Conservation (phyloP, 257 asterid species). For the Scutellaria baicalensis region DNA sequence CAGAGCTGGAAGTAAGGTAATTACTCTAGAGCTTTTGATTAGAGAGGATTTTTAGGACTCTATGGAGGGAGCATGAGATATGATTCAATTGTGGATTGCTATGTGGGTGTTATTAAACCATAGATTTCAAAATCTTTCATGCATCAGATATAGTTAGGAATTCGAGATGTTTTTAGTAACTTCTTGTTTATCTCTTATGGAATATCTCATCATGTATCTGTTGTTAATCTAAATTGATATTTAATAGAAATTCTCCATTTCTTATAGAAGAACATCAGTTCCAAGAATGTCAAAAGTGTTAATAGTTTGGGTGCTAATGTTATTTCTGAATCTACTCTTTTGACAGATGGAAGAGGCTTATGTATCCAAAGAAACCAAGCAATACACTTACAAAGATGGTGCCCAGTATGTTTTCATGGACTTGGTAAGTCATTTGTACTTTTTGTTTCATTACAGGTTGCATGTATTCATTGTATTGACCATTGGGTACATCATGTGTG, state of each 20-base stretch:
- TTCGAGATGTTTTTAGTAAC: too few species aligned
- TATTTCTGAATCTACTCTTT: slow-evolving; percentile 10
- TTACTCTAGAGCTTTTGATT: background rate
- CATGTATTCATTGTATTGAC: background rate
- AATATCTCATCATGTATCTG: too few species aligned
- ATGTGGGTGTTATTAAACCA: too few species aligned
- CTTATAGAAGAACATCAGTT: background rate
- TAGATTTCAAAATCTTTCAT: too few species aligned
- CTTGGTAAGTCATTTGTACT: slow-evolving; percentile 36
- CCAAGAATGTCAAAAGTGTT: background rate
- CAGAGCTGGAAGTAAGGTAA: slow-evolving; percentile 97
- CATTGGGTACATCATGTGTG: background rate
- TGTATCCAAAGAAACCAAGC: slow-evolving; percentile 80
- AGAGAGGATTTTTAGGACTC: too few species aligned
- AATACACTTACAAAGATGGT: slow-evolving; percentile 88
- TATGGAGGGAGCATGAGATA: too few species aligned
- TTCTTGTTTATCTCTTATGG: too few species aligned
- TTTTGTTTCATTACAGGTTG: background rate
- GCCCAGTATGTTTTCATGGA: slow-evolving; percentile 94
- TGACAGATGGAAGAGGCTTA: slow-evolving; percentile 80
- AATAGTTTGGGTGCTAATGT: background rate
- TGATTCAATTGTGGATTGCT: background rate
- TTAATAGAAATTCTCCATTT: too few species aligned
- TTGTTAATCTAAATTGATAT: too few species aligned
- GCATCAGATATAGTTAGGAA: too few species aligned